Percentiles rank a stretch among this genome's conserved stretches.
Evolutionary conservation across 192 early-diverging fungal species (phyloP).

Genomic region (Podila clonocystis): DNA sequence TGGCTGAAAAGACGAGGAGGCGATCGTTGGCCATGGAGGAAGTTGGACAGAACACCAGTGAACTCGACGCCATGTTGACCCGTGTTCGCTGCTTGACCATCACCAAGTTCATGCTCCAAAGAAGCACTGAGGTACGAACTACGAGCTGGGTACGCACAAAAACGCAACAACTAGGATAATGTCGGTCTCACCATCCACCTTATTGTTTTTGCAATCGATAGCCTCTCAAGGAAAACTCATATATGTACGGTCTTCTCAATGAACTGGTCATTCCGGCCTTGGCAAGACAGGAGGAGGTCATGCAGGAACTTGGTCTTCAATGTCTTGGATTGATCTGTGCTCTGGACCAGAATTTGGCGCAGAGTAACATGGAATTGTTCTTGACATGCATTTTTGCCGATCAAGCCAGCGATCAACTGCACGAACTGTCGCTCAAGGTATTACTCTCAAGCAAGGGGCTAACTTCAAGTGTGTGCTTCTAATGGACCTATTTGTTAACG

Average conservation of each 20-base stretch:
- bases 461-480: not conserved
- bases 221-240: slow-evolving; percentile 74
- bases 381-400: slow-evolving; percentile 66
- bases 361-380: slow-evolving; percentile 79
- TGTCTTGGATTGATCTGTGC: slow-evolving; percentile 85
- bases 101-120: slow-evolving; percentile 74
- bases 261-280: slow-evolving; percentile 79
- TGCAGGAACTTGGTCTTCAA: slow-evolving; percentile 83
- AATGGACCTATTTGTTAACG: not conserved
- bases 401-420: slow-evolving; percentile 66
- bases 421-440: slow-evolving; percentile 78
- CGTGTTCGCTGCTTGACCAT: slow-evolving; percentile 74
- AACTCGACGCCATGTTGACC: slow-evolving; percentile 62
- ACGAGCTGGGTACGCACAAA: no score
- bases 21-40: slow-evolving; percentile 24
- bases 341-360: slow-evolving; percentile 77
- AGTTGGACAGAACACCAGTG: slow-evolving; percentile 44
- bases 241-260: slow-evolving; percentile 78
- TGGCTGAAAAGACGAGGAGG: slow-evolving; percentile 33
- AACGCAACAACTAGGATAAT: no score
- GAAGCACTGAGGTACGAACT: slow-evolving; percentile 65
- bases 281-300: slow-evolving; percentile 67
- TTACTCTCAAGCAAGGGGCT: not conserved
- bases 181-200: not conserved
- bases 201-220: slow-evolving; percentile 8